These are phyloP conservation scores for Pholiota adiposa DNA, from an alignment of 1,284 basidiomycete genomes.

Conservation along the genomic window DNA sequence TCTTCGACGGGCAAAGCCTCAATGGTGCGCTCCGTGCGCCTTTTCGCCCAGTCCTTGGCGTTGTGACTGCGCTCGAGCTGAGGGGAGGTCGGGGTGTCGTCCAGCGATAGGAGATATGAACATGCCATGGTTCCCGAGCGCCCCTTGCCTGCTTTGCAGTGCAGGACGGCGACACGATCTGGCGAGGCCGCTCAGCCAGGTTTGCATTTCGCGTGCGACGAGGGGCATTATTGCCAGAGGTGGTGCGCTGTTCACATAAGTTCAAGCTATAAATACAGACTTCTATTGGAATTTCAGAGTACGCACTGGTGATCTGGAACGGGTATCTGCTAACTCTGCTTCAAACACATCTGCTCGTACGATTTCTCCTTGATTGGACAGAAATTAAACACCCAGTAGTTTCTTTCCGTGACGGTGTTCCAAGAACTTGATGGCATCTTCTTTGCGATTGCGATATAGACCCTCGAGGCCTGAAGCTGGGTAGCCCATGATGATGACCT, in stretches of 20 bases:
- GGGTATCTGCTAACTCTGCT: slow-evolving; percentile 83
- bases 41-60: slow-evolving; percentile 50
- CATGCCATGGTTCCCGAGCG: slow-evolving; percentile 84
- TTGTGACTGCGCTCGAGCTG: slow-evolving; percentile 51
- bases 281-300: too few species aligned
- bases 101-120: slow-evolving; percentile 73
- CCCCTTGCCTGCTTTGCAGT: slow-evolving; percentile 90
- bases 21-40: slow-evolving; percentile 55
- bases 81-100: slow-evolving; percentile 50
- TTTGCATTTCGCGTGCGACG: slow-evolving; percentile 76
- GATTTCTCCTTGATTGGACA: slow-evolving; percentile 79
- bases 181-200: slow-evolving; percentile 76
- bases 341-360: slow-evolving; percentile 64
- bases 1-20: slow-evolving; percentile 41
- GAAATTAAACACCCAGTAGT: slow-evolving; percentile 88
- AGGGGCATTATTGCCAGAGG: slow-evolving; percentile 83
- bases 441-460: slow-evolving; percentile 80
- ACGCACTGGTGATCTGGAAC: slow-evolving; percentile 86
- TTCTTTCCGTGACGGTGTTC: slow-evolving; percentile 73
- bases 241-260: slow-evolving; percentile 58
- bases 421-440: slow-evolving; percentile 81
- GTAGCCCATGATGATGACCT: slow-evolving; percentile 89
- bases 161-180: slow-evolving; percentile 79
- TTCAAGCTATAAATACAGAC: too few species aligned
- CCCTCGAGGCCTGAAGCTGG: slow-evolving; percentile 83